Base-by-base conservation (phyloP, 345 rosid species). In the Heritiera fomes region DNA sequence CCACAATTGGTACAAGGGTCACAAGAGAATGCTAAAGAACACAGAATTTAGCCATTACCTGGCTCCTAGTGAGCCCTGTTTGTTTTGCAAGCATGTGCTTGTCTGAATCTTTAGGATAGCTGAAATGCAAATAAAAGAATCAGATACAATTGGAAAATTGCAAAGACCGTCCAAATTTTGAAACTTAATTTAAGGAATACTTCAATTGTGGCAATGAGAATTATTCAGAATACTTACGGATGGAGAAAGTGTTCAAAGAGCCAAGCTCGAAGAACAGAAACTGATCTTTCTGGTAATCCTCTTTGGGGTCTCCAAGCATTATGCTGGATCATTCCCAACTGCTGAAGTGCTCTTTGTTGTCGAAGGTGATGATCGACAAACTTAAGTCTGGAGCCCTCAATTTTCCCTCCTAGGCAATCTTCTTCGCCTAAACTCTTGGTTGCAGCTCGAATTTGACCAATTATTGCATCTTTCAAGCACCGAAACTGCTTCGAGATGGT, bases 281-380 rank as follows among this genome's bases (percentile, higher is more conserved):
- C 98, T 0, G 99, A 93, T 77, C 97, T 82, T 82, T 95, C 99
- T 0, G 99, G 99, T 71, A 95, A 84, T 80, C 99, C 99, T 84
- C 99, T 83, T 78, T 93, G 99, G 82, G 99, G 99, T 90, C 99
- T 92, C 99, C 99, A 95, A 80, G 99, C 99, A 85, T 93, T 93
- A 82, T 93, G 98, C 88, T 95, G 99, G 86, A 92, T 90, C 98
- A 93, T 92, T 70, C 98, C 99, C 83, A 93, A 83, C 50, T 93
- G 99, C 78, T 93, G 99, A 83, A 95, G 97, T 43, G 99, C 96
- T 46, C 98, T 87, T 79, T 95, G 99, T 81, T 95, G 99, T 68
- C 97, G 90, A 79, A 93, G 87, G 18, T 95, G 99, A 81, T 91
- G 92, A 75, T 95, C 99, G 12, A 95, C 98, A 73, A 91, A 95